Base-by-base conservation (phyloP, 75 land plant species). In the Azolla pinnata region DNA sequence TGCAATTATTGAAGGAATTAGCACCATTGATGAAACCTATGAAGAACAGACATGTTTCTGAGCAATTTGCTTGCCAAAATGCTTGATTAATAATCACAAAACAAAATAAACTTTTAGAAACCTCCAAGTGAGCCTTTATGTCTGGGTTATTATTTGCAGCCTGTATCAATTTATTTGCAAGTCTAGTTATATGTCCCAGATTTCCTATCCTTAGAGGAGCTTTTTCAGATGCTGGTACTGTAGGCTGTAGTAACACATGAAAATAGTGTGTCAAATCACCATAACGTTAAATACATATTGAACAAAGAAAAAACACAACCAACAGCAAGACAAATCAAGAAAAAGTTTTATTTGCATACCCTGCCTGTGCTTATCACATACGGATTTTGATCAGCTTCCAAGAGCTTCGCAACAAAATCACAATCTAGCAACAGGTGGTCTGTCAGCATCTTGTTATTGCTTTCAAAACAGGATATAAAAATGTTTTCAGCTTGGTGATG, bases 401-500 rank as follows among this genome's bases (percentile, higher is more conserved):
- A 78, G 19, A 95, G 73, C 56, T 67, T 86, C 30, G 63, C 71
- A 49, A 89, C 60, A 59, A 95, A 74, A 56, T 81, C 72, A 62
- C 99, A 95, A 9, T 86, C 96, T 46, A 61, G 59, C 55, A 95
- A 81, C 23, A 95, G 57, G 69, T 89, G 89, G 26, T 95, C 83
- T 32, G 75, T 33, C 33, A 95, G 70, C 10, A 66, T 28, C 33
- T 54, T 27, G 26, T 68, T 77, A 44, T 78, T 83, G 74, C 90
- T 83, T 62, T 83, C 99, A 35, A 95, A 54, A 58, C 90, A 95
- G 33, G 87, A 89, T 9, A 60, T 56, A 29, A 95, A 57, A 10
- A 89, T 77, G 24, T 64, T 79, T 61, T 89, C 96, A 49, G 89
- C 85, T 54, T 89, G 83, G 42, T 85, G 93, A 72, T 95, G 96